Conservation (phyloP, 2,329 filamentous ascomycete genomes). For the Gyromitra esculenta region DNA sequence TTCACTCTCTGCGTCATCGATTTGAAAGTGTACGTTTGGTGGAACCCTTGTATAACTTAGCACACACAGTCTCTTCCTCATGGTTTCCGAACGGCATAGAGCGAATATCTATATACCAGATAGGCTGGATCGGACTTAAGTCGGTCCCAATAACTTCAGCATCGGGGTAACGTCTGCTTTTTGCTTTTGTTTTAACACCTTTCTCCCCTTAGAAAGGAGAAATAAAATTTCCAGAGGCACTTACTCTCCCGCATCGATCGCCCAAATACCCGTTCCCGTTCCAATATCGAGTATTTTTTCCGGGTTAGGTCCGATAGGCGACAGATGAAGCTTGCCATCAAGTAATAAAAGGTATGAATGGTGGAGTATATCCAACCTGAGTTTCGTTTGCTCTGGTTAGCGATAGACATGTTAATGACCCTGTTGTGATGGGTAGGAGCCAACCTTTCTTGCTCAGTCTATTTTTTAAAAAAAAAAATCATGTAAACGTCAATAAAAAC, state of each 20-base stretch:
- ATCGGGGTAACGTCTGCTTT: conserved; percentile 42
- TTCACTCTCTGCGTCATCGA: conserved; percentile 54
- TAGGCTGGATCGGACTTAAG: conserved; percentile 46
- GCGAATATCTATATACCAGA: conserved; percentile 36
- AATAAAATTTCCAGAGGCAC: background rate
- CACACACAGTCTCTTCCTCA: conserved; percentile 53
- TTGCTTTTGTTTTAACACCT: conserved; percentile 53
- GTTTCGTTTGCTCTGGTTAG: background rate
- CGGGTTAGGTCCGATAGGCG: conserved; percentile 61
- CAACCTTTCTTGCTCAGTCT: conserved; percentile 40
- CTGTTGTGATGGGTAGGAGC: background rate
- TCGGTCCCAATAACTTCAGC: conserved; percentile 52
- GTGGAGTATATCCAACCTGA: conserved; percentile 62
- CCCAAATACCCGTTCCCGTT: conserved; percentile 64
- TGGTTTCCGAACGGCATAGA: conserved; percentile 35
- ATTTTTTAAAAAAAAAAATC: background rate
- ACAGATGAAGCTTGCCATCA: conserved; percentile 59
- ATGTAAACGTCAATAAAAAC: background rate
- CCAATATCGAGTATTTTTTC: conserved; percentile 62
- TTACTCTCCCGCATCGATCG: conserved; percentile 61
- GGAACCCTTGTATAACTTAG: conserved; percentile 54
- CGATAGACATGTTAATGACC: background rate
- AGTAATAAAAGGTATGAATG: conserved; percentile 65
- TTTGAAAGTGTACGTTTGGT: conserved; percentile 56
- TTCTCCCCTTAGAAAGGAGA: background rate